Conservation (phyloP, 2,329 filamentous ascomycete species). For the Lasiodiplodia citricola region DNA sequence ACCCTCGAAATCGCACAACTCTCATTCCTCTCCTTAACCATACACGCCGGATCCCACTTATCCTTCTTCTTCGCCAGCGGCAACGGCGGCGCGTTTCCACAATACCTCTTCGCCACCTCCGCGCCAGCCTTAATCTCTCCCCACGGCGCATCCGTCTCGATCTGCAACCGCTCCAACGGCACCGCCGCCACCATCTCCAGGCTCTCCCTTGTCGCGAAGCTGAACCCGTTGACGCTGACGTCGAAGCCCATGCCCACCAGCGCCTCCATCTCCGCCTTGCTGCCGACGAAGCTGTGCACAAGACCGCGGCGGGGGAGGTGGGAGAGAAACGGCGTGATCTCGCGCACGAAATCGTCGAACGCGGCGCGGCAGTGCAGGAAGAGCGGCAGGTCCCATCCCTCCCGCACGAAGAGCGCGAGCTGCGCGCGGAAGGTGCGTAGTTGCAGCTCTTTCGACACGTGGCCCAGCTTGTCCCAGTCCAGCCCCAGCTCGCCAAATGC, state of each 20-base stretch:
- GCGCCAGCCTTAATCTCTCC: conserved; percentile 47
- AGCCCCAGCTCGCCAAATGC: conserved; percentile 59
- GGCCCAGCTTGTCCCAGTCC: conserved; percentile 55
- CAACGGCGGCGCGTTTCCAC: conserved; percentile 45
- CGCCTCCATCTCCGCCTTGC: conserved; percentile 47
- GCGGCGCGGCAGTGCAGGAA: conserved; percentile 52
- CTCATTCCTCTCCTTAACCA: conserved; percentile 60
- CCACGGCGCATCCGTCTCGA: conserved; percentile 59
- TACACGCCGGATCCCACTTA: conserved; percentile 52
- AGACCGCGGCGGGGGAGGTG: conserved; percentile 45
- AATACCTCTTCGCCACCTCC: conserved; percentile 50
- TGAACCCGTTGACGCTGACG: conserved; percentile 57
- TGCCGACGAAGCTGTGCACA: conserved; percentile 50
- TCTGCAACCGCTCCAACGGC: conserved; percentile 50
- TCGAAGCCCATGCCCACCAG: conserved; percentile 48
- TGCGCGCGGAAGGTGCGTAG: conserved; percentile 49
- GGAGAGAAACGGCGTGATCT: conserved; percentile 48
- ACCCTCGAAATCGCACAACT: conserved; percentile 57
- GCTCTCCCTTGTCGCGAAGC: conserved; percentile 47
- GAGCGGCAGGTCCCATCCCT: conserved; percentile 44
- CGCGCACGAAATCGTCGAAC: conserved; percentile 49
- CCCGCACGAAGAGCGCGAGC: conserved; percentile 45
- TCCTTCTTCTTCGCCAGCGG: conserved; percentile 56
- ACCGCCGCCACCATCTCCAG: conserved; percentile 51
- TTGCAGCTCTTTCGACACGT: conserved; percentile 51